Evolutionary conservation across 75 land plant species (phyloP).

Genomic region (Larix kaempferi): DNA sequence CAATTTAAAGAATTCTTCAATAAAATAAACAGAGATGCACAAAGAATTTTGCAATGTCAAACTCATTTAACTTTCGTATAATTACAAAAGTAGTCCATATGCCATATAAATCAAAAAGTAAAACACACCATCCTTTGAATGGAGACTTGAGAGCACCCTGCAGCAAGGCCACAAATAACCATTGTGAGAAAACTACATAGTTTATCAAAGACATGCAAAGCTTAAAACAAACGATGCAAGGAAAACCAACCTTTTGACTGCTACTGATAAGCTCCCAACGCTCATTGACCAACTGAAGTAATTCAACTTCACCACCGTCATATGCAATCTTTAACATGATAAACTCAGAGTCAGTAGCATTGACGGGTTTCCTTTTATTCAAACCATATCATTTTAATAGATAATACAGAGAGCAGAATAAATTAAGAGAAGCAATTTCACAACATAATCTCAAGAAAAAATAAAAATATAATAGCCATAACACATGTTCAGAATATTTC

Average conservation of each 20-base stretch:
- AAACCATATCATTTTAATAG: neutral
- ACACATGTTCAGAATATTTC: neutral
- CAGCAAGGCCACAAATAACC: neutral
- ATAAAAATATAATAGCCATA: neutral
- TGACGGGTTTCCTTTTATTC: neutral
- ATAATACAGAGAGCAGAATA: neutral
- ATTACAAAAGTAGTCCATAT: neutral
- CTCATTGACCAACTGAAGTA: slow-evolving; percentile 32
- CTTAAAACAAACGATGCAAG: neutral
- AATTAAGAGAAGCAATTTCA: neutral
- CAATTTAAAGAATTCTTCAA: neutral
- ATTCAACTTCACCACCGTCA: slow-evolving; percentile 47
- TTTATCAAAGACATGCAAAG: neutral
- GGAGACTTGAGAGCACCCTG: neutral
- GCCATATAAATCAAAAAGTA: neutral
- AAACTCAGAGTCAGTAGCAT: neutral
- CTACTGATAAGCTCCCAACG: slow-evolving; percentile 24
- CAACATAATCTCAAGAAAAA: neutral
- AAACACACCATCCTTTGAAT: slow-evolving; percentile 7
- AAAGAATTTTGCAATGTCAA: neutral
- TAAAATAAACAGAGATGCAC: neutral
- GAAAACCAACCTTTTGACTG: neutral
- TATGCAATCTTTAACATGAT: slow-evolving; percentile 29
- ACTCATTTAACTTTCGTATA: neutral
- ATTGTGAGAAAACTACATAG: neutral